Base-by-base conservation (phyloP, 371 early-diverging fungal species). In the Apophysomyces ossiformis region DNA sequence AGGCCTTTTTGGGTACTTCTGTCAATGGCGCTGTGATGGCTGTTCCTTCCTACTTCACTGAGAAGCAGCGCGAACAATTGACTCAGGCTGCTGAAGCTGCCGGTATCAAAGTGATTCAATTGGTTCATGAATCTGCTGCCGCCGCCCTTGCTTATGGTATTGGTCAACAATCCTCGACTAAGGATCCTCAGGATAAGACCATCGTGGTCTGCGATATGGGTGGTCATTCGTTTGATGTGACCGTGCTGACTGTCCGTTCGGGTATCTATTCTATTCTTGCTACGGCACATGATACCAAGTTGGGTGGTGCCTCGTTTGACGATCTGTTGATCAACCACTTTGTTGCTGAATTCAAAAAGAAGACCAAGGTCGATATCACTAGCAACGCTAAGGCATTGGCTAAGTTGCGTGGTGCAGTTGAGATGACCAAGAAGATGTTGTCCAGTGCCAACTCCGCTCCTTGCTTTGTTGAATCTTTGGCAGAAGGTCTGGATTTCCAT, bases 161-260 rank as follows among this genome's bases (percentile, higher is more conserved):
- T 58, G 88, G 92, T 60, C 73, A 88, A 73, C 74, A 78, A 36
- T 78, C 85, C 26, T 69, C 75, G 67, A 78, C 74, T 72, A 80
- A 84, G 68, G 74, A 82, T 62, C 80, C 85, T 66, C 77, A 82
- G 70, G 96, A 95, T 71, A 89, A 90, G 73, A 85, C 87, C 18
- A 87, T 93, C n/a, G 82, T 98, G 65, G 95, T 99, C 16, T 92
- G 96, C 69, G 99, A 99, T 83, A 86, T 99, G 62, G 99, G 99
- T 62, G 99, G 94, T 50, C 93, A 96, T 60, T 93, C 95, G 21
- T 93, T 99, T 67, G 98, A 96, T 73, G 89, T 98, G 45, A 91
- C 96, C 60, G 87, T 98, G 46, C 82, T 99, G 57, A 89, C 92
- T 57, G 85, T 90, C 59, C 91, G 92, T 70, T 88, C 95, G 65